Conservation (phyloP, 1,139 yeast genomes). For the Pichia cactophila region DNA sequence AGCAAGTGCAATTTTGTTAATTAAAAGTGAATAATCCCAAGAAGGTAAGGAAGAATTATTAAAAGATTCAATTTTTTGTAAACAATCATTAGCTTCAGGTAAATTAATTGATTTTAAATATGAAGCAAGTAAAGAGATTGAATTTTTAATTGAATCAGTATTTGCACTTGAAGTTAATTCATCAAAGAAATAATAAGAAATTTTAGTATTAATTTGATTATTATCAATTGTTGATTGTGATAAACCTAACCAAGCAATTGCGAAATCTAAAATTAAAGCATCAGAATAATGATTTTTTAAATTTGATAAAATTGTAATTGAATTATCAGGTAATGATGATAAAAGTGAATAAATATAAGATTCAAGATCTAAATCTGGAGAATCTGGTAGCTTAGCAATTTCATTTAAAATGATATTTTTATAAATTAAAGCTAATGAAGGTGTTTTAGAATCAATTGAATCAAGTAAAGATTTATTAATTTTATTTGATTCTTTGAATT, state of each 20-base stretch:
- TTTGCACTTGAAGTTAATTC: slow-evolving; percentile 23
- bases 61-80: slow-evolving; percentile 27
- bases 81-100: slow-evolving; percentile 35
- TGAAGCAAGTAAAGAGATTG: slow-evolving; percentile 31
- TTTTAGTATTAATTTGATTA: slow-evolving; percentile 16
- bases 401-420: slow-evolving; percentile 7
- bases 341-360: slow-evolving; percentile 7
- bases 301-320: neutral
- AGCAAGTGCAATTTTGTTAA: slow-evolving; percentile 46
- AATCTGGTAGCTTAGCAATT: neutral
- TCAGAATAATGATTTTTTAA: slow-evolving; percentile 16
- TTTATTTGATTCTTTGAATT: slow-evolving; percentile 3
- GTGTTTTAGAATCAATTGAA: slow-evolving; percentile 7
- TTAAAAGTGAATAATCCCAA: slow-evolving; percentile 39
- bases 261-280: slow-evolving; percentile 23
- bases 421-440: slow-evolving; percentile 10
- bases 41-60: slow-evolving; percentile 9
- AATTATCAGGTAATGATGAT: slow-evolving; percentile 3
- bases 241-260: slow-evolving; percentile 24
- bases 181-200: slow-evolving; percentile 26
- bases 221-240: neutral
- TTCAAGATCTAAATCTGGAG: slow-evolving; percentile 13
- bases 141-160: slow-evolving; percentile 27
- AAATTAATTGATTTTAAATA: slow-evolving; percentile 35
- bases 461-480: slow-evolving; percentile 5